A percentile compares a stretch with the other conserved stretches of the same genome.
Conservation (phyloP, 1,284 basidiomycete genomes). For the Microbotryum silenes-acaulis region DNA sequence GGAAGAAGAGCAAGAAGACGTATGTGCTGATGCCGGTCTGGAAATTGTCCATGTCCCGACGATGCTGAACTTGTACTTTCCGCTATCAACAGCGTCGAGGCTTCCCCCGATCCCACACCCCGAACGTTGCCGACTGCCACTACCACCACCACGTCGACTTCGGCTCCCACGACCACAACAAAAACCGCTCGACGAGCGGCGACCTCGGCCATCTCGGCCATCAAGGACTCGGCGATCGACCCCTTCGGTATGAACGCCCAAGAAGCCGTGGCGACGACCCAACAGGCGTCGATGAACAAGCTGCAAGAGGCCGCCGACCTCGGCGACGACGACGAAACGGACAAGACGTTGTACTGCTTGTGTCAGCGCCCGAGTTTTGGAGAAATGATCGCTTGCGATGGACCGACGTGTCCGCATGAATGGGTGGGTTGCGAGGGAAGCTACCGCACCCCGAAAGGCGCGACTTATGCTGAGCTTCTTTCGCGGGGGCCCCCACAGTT, state of each 20-base stretch:
- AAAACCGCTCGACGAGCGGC: conserved; percentile 1
- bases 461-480: background rate
- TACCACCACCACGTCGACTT: too few species aligned
- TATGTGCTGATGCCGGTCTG: conserved; percentile 4
- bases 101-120: conserved; percentile 16
- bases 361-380: conserved; percentile 81
- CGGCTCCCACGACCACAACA: background rate
- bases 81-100: background rate
- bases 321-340: conserved; percentile 50
- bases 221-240: background rate
- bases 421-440: conserved; percentile 59
- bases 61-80: background rate
- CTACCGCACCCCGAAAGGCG: background rate
- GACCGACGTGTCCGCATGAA: conserved; percentile 76
- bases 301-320: conserved; percentile 9
- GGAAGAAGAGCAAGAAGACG: conserved; percentile 29
- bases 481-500: conserved; percentile 51
- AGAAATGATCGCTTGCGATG: conserved; percentile 97
- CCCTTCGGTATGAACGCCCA: background rate
- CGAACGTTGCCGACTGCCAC: conserved; percentile 1
- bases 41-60: background rate
- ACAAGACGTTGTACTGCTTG: conserved; percentile 73
- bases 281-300: background rate
- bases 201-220: background rate
- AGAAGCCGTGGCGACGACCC: background rate